phyloP scores from a whole-genome alignment of 2,329 filamentous ascomycete genomes.

The Decorospora gaudefroyi region DNA sequence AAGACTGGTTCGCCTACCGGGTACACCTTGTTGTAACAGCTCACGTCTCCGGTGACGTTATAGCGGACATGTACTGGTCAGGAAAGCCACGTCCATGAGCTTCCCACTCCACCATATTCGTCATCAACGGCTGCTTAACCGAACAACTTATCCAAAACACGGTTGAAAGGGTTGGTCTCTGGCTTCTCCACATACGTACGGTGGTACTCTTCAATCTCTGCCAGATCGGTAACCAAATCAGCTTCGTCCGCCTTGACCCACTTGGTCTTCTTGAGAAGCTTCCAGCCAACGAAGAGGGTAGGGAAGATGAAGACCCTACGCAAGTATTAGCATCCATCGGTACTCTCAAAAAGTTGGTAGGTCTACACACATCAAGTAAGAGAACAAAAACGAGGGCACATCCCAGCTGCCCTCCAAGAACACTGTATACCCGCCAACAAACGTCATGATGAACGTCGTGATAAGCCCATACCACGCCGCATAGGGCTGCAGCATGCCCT shows the following conservation, averaged over 20 bases:
- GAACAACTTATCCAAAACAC: slow-evolving; percentile 53
- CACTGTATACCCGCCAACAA: slow-evolving; percentile 75
- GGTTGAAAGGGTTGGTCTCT: slow-evolving; percentile 53
- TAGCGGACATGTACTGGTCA: too few relatives aligned
- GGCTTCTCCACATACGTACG: slow-evolving; percentile 61
- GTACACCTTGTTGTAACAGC: too few relatives aligned
- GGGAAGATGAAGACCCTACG: slow-evolving; percentile 73
- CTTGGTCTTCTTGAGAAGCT: slow-evolving; percentile 67
- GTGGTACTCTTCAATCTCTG: slow-evolving; percentile 70
- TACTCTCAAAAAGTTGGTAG: too few relatives aligned
- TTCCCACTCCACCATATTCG: background rate
- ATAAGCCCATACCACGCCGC: slow-evolving; percentile 68
- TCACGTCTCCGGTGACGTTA: too few relatives aligned
- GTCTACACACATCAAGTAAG: slow-evolving; percentile 51
- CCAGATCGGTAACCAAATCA: slow-evolving; percentile 65
- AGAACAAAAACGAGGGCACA: slow-evolving; percentile 72
- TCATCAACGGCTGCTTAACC: slow-evolving; percentile 28
- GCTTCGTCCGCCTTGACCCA: slow-evolving; percentile 62
- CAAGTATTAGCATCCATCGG: background rate
- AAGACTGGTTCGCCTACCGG: too few relatives aligned
- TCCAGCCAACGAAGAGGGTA: slow-evolving; percentile 71
- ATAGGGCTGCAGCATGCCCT: slow-evolving; percentile 70
- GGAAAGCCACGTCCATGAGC: background rate
- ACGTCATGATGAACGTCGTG: slow-evolving; percentile 70
- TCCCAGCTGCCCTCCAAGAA: slow-evolving; percentile 73